Percentiles rank a stretch among this genome's conserved stretches.
Evolutionary conservation across 139 green algal genomes (phyloP).

Genomic region (Chlorella sp.): DNA sequence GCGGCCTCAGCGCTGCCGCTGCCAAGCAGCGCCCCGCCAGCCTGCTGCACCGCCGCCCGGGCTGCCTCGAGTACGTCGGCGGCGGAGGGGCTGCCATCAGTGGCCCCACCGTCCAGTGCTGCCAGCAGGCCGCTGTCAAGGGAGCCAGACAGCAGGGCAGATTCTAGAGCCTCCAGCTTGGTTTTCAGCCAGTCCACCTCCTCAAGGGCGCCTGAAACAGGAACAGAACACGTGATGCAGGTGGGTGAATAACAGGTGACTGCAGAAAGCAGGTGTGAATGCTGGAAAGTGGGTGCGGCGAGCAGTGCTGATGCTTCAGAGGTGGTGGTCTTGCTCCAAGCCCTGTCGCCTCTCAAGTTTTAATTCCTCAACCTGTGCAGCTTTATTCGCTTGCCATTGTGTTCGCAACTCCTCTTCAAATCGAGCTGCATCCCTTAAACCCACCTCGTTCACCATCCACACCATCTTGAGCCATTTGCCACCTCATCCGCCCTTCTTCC

Average conservation of each 20-base stretch:
- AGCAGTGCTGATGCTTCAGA: too few species aligned
- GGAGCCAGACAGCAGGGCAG: conserved; percentile 10
- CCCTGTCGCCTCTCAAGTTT: too few species aligned
- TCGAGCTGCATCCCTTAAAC: too few species aligned
- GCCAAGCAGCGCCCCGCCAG: too few species aligned
- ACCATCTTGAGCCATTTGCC: too few species aligned
- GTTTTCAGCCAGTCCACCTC: conserved; percentile 59
- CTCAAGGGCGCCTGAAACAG: conserved; percentile 54
- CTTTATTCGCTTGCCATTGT: too few species aligned
- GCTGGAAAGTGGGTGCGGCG: neutral
- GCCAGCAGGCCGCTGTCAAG: conserved; percentile 13
- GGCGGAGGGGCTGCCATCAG: neutral
- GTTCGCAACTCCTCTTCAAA: too few species aligned
- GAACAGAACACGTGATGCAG: too few species aligned
- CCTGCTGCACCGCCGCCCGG: neutral
- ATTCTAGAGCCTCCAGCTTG: conserved; percentile 52
- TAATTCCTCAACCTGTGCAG: too few species aligned
- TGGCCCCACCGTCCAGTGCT: neutral
- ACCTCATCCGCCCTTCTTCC: too few species aligned
- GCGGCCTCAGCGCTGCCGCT: neutral
- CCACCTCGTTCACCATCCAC: too few species aligned
- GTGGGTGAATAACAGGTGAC: neutral
- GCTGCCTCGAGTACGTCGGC: conserved; percentile 14
- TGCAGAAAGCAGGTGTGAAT: neutral
- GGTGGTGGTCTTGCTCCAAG: too few species aligned